Conservation (phyloP, 1,139 yeast species). For the Arxiozyma heterogenica region DNA sequence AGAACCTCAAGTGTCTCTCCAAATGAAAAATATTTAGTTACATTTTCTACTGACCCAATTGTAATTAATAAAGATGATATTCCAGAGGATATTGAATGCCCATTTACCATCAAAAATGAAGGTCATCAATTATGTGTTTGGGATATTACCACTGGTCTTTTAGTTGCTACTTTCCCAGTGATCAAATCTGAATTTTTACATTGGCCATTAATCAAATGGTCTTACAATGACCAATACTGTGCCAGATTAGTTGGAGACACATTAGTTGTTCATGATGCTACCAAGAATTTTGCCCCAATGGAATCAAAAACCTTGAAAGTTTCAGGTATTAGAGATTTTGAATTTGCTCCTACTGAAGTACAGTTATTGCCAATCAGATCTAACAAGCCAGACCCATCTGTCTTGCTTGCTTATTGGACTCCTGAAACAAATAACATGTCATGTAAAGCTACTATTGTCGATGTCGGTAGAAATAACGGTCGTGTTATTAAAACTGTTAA, state of each 20-base stretch:
- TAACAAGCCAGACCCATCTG: constrained; percentile 37
- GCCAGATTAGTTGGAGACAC: constrained; percentile 95
- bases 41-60: constrained; percentile 84
- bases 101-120: constrained; percentile 79
- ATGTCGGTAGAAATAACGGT: constrained; percentile 60
- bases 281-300: constrained; percentile 58
- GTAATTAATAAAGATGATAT: constrained; percentile 36
- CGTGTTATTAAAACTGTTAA: constrained; percentile 82
- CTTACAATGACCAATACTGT: constrained; percentile 84
- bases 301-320: constrained; percentile 82
- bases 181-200: constrained; percentile 75
- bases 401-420: constrained; percentile 87
- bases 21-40: constrained; percentile 79
- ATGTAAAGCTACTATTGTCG: constrained; percentile 89
- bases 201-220: constrained; percentile 98
- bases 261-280: constrained; percentile 71
- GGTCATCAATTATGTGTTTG: constrained; percentile 94
- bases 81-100: constrained; percentile 37
- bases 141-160: constrained; percentile 79
- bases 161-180: constrained; percentile 82
- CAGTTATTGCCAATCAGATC: constrained; percentile 45
- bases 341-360: constrained; percentile 89
- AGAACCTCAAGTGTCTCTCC: constrained; percentile 90
- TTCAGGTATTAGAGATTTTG: constrained; percentile 83
- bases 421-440: constrained; percentile 91